Evolutionary conservation across 305 asterid species (phyloP).

Genomic region (Plantago coronopus): DNA sequence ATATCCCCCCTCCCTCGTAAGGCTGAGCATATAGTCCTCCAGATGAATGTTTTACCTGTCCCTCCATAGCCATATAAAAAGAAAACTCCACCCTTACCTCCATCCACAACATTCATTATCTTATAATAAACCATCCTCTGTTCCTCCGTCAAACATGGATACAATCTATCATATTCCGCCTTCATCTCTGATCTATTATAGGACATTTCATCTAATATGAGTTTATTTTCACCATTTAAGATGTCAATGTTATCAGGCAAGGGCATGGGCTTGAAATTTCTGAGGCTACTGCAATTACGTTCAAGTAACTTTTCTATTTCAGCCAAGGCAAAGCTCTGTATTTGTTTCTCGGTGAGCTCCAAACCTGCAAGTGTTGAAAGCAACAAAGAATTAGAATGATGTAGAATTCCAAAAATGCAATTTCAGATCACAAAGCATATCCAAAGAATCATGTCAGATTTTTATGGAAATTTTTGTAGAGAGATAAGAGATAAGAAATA

Average conservation of each 20-base stretch:
- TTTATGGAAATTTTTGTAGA: too few relatives aligned
- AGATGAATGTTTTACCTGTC: background rate
- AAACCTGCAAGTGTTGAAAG: background rate
- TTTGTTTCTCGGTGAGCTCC: background rate
- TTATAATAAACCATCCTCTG: background rate
- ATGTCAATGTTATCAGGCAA: background rate
- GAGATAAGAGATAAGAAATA: too few relatives aligned
- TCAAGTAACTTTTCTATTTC: background rate
- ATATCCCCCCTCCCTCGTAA: background rate
- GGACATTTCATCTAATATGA: background rate
- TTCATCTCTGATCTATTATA: background rate
- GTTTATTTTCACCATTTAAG: background rate
- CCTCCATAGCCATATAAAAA: conserved; percentile 1
- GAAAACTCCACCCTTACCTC: background rate
- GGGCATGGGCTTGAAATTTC: background rate
- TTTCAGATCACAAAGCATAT: too few relatives aligned
- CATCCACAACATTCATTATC: background rate
- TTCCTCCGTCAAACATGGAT: background rate
- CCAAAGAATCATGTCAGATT: too few relatives aligned
- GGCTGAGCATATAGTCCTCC: background rate
- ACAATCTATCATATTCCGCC: background rate
- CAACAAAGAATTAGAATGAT: too few relatives aligned
- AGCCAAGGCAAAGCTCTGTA: background rate
- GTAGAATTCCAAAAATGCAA: too few relatives aligned
- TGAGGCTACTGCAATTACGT: background rate